phyloP scores from a whole-genome alignment of 768 basidiomycete species.

The Collybia sp. region DNA sequence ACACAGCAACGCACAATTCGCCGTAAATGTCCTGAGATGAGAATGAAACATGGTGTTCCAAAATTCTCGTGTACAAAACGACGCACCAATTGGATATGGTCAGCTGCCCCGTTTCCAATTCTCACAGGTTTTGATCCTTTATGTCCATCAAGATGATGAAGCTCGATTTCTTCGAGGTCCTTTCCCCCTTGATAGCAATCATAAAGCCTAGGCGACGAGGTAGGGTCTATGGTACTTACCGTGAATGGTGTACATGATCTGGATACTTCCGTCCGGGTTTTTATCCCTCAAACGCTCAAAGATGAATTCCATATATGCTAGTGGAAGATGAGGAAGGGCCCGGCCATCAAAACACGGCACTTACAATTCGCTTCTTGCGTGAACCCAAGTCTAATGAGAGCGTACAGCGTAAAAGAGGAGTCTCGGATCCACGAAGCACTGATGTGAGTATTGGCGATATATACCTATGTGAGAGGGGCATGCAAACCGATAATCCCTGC shows the following conservation, averaged over 20 bases:
- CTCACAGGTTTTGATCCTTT: slow-evolving; percentile 82
- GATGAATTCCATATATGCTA: slow-evolving; percentile 90
- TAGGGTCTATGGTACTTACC: slow-evolving; percentile 34
- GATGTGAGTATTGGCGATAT: neutral
- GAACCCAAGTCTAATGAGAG: slow-evolving; percentile 89
- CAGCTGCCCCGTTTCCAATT: slow-evolving; percentile 95
- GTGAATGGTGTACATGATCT: slow-evolving; percentile 98
- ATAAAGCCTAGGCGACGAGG: neutral
- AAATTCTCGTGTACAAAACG: neutral
- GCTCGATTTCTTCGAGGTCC: slow-evolving; percentile 80
- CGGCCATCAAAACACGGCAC: slow-evolving; percentile 8
- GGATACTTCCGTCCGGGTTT: slow-evolving; percentile 87
- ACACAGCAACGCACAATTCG: slow-evolving; percentile 55
- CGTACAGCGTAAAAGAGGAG: slow-evolving; percentile 93
- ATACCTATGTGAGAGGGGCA: neutral
- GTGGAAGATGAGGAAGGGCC: neutral
- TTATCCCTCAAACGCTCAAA: slow-evolving; percentile 76
- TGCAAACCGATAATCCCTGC: slow-evolving; percentile 60
- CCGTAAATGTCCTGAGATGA: slow-evolving; percentile 86
- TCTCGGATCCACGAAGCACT: slow-evolving; percentile 94
- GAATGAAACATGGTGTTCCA: neutral
- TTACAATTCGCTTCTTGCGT: slow-evolving; percentile 88
- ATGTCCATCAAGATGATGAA: slow-evolving; percentile 84
- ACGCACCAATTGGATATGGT: slow-evolving; percentile 82
- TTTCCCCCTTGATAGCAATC: slow-evolving; percentile 46